Percentiles rank a stretch among this genome's conserved stretches.
Conservation (phyloP, 345 rosid species). For the Syzygium grande region DNA sequence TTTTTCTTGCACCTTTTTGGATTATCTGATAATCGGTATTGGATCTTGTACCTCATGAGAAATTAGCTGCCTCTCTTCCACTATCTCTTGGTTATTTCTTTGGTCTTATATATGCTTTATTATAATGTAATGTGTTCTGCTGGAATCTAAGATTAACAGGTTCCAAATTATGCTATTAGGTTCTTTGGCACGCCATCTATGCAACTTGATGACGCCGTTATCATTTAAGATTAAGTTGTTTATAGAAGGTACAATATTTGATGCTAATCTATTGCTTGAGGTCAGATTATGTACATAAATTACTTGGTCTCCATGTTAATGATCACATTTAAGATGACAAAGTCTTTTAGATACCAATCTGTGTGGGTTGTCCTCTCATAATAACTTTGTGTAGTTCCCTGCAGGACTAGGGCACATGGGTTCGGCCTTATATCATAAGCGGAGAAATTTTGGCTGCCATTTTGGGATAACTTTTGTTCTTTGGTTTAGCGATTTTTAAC, state of each 20-base stretch:
- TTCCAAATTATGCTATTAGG: slow-evolving; percentile 63
- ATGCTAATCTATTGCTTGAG: slow-evolving; percentile 16
- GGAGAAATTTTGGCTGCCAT: slow-evolving; percentile 38
- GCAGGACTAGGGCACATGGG: slow-evolving; percentile 60
- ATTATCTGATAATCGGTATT: background rate
- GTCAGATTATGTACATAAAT: slow-evolving; percentile 9
- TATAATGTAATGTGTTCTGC: slow-evolving; percentile 14
- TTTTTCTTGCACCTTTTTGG: background rate
- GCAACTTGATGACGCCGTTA: slow-evolving; percentile 64
- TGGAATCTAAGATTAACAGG: slow-evolving; percentile 48
- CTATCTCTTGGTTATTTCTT: slow-evolving; percentile 4
- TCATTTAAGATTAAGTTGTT: slow-evolving; percentile 58
- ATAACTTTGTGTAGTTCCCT: slow-evolving; percentile 69
- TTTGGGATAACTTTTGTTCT: slow-evolving; percentile 16
- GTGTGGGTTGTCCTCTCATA: slow-evolving; percentile 17
- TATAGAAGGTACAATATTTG: slow-evolving; percentile 52
- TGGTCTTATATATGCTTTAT: slow-evolving; percentile 11
- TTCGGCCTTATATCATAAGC: slow-evolving; percentile 41
- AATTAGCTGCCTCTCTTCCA: background rate
- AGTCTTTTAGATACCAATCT: background rate
- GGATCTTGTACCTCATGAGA: background rate
- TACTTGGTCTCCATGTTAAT: slow-evolving; percentile 36
- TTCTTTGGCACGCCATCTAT: slow-evolving; percentile 57
- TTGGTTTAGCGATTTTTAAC: background rate
- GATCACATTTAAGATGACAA: slow-evolving; percentile 20